A percentile compares a stretch with the other conserved stretches of the same genome.
Conservation (phyloP, 352 stramenopile species). For the Pythium dissimile region DNA sequence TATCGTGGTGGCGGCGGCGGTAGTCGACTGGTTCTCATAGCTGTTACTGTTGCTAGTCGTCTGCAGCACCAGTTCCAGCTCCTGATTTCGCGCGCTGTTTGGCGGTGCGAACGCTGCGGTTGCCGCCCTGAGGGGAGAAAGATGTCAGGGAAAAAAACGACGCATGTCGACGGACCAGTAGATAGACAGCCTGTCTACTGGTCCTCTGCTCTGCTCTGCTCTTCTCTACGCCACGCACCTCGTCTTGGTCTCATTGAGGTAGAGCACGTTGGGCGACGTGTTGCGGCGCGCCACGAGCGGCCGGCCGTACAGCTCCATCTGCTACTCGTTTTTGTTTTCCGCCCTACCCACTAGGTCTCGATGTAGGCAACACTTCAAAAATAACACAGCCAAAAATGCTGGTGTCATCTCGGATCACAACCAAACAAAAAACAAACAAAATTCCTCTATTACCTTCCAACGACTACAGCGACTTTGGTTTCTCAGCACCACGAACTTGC, state of each 20-base stretch:
- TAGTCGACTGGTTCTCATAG: no score
- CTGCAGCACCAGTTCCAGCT: background rate
- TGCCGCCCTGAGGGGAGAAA: no score
- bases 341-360: background rate
- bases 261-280: conserved; percentile 13
- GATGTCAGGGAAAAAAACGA: no score
- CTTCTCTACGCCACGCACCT: background rate
- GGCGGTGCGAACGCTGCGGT: background rate
- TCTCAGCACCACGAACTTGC: no score
- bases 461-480: no score
- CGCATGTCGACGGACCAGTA: background rate
- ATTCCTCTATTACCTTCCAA: no score
- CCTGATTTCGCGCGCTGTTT: background rate
- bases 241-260: conserved; percentile 19
- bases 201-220: no score
- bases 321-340: background rate
- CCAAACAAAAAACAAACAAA: no score
- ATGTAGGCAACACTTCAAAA: conserved; percentile 1
- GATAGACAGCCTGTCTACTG: background rate
- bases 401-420: no score
- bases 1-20: no score
- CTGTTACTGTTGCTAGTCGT: no score
- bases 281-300: conserved; percentile 18
- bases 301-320: conserved; percentile 20
- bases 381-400: no score